These are phyloP conservation scores for Triticum dicoccoides DNA, from an alignment of 176 grass and related monocot genomes.

Conservation along the genomic window DNA sequence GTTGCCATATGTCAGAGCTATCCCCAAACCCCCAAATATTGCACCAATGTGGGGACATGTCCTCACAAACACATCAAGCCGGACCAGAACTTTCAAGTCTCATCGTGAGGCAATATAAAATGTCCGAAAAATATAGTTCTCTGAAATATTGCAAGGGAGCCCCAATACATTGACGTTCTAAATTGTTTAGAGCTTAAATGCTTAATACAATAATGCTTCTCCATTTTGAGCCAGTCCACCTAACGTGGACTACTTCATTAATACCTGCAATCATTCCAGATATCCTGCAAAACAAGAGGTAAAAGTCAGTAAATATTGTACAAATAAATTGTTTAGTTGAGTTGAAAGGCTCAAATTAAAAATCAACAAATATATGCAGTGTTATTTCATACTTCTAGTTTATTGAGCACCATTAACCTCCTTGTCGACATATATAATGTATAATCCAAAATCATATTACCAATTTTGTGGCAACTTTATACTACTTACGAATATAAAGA, in stretches of 20 bases:
- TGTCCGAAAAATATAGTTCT: background rate
- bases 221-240: conserved; percentile 91
- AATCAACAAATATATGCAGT: too few species aligned
- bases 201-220: conserved; percentile 45
- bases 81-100: too few species aligned
- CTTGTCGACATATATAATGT: background rate
- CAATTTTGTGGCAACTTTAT: background rate
- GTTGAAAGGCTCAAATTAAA: background rate
- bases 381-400: too few species aligned
- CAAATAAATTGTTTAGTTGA: background rate
- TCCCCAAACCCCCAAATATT: too few species aligned
- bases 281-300: conserved; percentile 28
- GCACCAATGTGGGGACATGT: too few species aligned
- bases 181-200: background rate
- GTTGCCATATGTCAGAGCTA: too few species aligned
- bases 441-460: background rate
- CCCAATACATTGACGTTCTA: too few species aligned
- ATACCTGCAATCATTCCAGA: conserved; percentile 68
- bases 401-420: too few species aligned
- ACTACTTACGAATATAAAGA: background rate
- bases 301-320: conserved; percentile 3
- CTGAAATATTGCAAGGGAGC: background rate
- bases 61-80: too few species aligned
- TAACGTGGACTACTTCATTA: conserved; percentile 57
- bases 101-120: too few species aligned